Evolutionary conservation across 2,329 filamentous ascomycete species (phyloP).

Genomic region (Mariannaea elegans): DNA sequence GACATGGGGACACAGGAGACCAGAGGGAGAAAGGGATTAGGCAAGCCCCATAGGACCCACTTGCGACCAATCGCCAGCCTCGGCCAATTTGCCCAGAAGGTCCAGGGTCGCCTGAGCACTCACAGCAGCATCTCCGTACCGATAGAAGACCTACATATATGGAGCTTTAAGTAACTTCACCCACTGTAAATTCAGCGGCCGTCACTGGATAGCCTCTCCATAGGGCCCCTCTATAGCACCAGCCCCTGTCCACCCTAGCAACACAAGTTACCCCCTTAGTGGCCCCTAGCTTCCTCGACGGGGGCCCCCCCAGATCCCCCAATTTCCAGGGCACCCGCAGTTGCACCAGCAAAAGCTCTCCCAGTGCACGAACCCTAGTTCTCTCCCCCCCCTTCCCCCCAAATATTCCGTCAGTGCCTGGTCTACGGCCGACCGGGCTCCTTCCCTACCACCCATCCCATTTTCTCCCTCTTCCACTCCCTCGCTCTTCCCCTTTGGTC

Average conservation of each 20-base stretch:
- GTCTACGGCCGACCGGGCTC: constrained; percentile 11
- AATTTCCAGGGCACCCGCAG: constrained; percentile 42
- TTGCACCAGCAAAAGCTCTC: constrained; percentile 24
- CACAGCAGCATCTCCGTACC: not conserved
- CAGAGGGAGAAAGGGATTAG: constrained; percentile 6
- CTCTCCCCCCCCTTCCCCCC: constrained; percentile 10
- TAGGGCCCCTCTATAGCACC: not conserved
- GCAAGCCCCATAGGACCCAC: not conserved
- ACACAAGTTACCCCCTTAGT: constrained; percentile 16
- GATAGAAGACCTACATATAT: not conserved
- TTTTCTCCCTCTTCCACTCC: constrained; percentile 3
- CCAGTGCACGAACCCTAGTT: constrained; percentile 33
- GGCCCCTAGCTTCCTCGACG: constrained; percentile 29
- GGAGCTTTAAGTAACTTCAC: constrained; percentile 1
- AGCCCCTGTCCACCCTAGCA: constrained; percentile 20
- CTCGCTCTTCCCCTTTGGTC: constrained; percentile 32
- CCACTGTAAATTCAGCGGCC: constrained; percentile 11
- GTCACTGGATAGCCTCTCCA: not conserved
- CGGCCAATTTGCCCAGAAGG: constrained; percentile 29
- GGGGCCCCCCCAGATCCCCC: constrained; percentile 34
- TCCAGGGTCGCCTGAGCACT: constrained; percentile 4
- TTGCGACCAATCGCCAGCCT: constrained; percentile 14
- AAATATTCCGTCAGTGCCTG: constrained; percentile 16
- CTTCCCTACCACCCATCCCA: constrained; percentile 9
- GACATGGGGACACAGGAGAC: constrained; percentile 11